phyloP scores from a whole-genome alignment of 2,329 filamentous ascomycete species.

The Nemania sp. region DNA sequence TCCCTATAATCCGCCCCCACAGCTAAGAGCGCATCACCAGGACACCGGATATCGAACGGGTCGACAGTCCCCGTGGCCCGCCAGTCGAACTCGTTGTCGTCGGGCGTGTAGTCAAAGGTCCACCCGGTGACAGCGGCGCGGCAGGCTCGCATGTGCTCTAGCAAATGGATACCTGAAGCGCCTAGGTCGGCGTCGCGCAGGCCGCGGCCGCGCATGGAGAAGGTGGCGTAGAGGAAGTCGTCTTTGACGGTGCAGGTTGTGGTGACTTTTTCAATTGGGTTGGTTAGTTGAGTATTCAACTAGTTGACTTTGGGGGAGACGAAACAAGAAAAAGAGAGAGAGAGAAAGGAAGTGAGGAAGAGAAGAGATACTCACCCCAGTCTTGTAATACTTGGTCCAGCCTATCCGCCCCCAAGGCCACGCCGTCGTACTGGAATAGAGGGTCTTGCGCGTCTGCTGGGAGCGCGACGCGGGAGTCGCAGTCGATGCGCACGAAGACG shows the following conservation, averaged over 20 bases:
- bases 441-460: constrained; percentile 14
- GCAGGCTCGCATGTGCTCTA: constrained; percentile 5
- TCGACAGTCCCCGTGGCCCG: constrained; percentile 6
- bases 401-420: neutral
- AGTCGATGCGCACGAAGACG: constrained; percentile 31
- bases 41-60: neutral
- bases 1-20: neutral
- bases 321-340: neutral
- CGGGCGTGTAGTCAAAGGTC: constrained; percentile 31
- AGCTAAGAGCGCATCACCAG: constrained; percentile 5
- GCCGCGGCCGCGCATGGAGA: constrained; percentile 26
- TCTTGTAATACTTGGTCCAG: constrained; percentile 19
- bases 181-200: constrained; percentile 25
- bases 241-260: constrained; percentile 10
- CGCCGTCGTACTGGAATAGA: constrained; percentile 10
- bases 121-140: constrained; percentile 23
- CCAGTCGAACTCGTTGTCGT: constrained; percentile 32
- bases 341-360: neutral
- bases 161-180: constrained; percentile 4
- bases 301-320: neutral
- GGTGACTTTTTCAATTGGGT: neutral
- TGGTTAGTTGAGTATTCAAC: neutral
- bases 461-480: constrained; percentile 21
- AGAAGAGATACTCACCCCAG: constrained; percentile 9
- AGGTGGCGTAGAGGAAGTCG: constrained; percentile 18